Percentiles rank a stretch among this genome's conserved stretches.
phyloP scores from a whole-genome alignment of 495 filamentous ascomycete genomes.

The Hamigera avellanea region DNA sequence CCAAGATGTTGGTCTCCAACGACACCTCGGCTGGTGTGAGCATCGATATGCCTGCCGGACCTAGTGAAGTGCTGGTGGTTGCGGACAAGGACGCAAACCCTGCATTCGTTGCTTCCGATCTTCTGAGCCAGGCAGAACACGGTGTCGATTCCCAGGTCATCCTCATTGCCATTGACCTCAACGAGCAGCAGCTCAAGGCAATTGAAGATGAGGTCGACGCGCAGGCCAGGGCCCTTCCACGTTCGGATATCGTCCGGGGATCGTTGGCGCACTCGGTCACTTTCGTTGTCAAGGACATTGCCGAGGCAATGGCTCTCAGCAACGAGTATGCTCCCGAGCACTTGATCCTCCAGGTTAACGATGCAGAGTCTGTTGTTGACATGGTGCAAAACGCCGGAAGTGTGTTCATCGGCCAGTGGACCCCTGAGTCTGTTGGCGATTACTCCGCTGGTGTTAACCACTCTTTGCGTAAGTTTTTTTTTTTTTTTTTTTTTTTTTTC shows the following conservation, averaged over 20 bases:
- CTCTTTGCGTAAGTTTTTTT: constrained; percentile 66
- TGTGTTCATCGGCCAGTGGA: constrained; percentile 93
- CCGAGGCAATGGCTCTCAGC: constrained; percentile 76
- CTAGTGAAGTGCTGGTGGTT: constrained; percentile 90
- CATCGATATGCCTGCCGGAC: constrained; percentile 98
- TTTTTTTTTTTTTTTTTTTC: neutral
- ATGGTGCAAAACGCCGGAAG: constrained; percentile 89
- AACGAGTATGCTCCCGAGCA: constrained; percentile 98
- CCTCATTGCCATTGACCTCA: constrained; percentile 73
- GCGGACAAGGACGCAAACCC: constrained; percentile 87
- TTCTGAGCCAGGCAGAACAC: constrained; percentile 93
- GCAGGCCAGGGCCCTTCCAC: constrained; percentile 79
- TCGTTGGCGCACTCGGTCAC: constrained; percentile 86
- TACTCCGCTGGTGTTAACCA: constrained; percentile 98
- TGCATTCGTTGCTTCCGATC: constrained; percentile 88
- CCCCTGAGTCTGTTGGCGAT: constrained; percentile 92
- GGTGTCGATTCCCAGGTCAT: constrained; percentile 93
- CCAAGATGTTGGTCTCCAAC: constrained; percentile 95
- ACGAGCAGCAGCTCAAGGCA: constrained; percentile 54
- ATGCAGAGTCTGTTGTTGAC: constrained; percentile 58
- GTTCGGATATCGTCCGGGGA: constrained; percentile 88
- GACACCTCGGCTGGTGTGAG: constrained; percentile 89
- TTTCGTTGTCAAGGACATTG: constrained; percentile 64
- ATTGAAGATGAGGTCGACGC: constrained; percentile 85
- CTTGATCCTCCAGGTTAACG: constrained; percentile 77